phyloP scores from a whole-genome alignment of 805 yeast genomes.

The Schwanniomyces yamadae region DNA sequence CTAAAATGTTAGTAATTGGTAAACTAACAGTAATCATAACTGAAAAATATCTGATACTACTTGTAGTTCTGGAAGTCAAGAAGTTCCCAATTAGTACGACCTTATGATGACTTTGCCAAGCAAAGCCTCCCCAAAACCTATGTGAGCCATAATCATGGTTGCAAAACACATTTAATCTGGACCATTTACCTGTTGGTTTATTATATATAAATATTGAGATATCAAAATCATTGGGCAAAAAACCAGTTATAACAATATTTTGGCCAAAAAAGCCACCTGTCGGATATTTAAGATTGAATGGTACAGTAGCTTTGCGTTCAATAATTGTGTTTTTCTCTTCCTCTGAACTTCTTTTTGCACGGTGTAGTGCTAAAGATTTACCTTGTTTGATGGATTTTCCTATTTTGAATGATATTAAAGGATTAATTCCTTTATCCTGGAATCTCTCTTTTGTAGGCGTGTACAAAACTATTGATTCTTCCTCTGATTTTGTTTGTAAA shows the following conservation, averaged over 20 bases:
- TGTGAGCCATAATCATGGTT: conserved; percentile 55
- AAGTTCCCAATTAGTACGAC: conserved; percentile 59
- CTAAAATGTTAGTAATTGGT: conserved; percentile 52
- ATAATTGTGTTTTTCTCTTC: conserved; percentile 23
- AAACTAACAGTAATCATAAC: conserved; percentile 50
- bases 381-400: conserved; percentile 34
- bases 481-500: conserved; percentile 6
- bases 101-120: conserved; percentile 79
- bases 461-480: conserved; percentile 33
- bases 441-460: conserved; percentile 23
- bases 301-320: conserved; percentile 43
- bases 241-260: conserved; percentile 62
- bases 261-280: conserved; percentile 66
- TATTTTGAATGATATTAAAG: conserved; percentile 34
- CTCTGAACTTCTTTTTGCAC: conserved; percentile 1
- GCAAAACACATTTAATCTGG: conserved; percentile 53
- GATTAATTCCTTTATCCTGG: conserved; percentile 20
- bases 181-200: conserved; percentile 61
- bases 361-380: conserved; percentile 30
- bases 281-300: conserved; percentile 52
- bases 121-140: conserved; percentile 64
- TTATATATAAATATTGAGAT: conserved; percentile 52
- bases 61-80: conserved; percentile 44
- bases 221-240: conserved; percentile 45
- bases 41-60: conserved; percentile 49